Evolutionary conservation across 2,329 filamentous ascomycete species (phyloP), one percentile per base, ranked within the genome.

Genomic region (Paraconiothyrium brasiliense): DNA sequence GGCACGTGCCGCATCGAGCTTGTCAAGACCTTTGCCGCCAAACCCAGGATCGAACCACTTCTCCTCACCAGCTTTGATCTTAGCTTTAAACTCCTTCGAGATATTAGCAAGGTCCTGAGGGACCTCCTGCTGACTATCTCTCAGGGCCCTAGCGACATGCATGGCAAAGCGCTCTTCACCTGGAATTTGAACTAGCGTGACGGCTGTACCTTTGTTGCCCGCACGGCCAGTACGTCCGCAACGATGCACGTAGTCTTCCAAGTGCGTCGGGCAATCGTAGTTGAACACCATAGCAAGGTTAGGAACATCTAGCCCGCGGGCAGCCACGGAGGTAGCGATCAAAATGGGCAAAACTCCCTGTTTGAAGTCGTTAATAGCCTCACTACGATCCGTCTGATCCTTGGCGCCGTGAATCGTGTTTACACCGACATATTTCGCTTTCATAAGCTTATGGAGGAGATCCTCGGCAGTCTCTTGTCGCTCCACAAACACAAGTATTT

Each of bases 231-330:
- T 98, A 71, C 95, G 92, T 51, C 95, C 95, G 58, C 92, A 93
- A 65, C 95, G 90, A 78, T 97, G 95, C 44, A 98, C 94, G 73
- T 98, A 98, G 75, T 98, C 95, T 80, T 99, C 95, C 64, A 97
- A 80, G 80, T 98, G 94, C 72, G 97, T 97, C 0, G 94, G 94
- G 0, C 91, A 92, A 74, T 97, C 94, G 76, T 93, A 97, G 80
- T 98, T 98, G 80, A 99, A 90, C 9, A 99, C 95, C 35, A 98
- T 86, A 78, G 96, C 97, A 37, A 99, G 85, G 76, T 97, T 93
- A 80, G 97, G 97, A 48, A 99, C 94, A 77, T 99, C 95, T 44
- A 99, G 84, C 63, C 95, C 95, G 78, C 95, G 92, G 54, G 95
- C 95, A 43, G 95, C 95, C 61, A 99, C 93, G 11, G 94, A 97